Base-by-base conservation (phyloP, 140 eudicot species). In the Senecio squalidus region DNA sequence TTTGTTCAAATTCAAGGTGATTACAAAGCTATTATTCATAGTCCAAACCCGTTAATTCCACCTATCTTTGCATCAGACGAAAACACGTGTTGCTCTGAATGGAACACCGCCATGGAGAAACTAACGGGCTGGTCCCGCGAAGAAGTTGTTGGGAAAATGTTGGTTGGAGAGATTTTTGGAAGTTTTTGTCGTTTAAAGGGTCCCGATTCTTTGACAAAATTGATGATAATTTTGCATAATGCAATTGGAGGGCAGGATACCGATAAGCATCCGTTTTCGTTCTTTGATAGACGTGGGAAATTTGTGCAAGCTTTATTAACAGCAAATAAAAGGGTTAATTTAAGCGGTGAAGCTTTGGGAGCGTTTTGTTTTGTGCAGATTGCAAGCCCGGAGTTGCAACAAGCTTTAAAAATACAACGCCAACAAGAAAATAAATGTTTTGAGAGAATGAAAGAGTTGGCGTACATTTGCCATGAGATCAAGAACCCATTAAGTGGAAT, bases 41-140 rank as follows among this genome's bases (percentile, higher is more conserved):
- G 80, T 55, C 96, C 94, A 14, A 82, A 78, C 50, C 88, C 99
- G 43, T 24, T 93, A 62, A 93, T 88, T 18, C 99, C 99, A n/a
- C 95, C 99, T 14, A 93, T 93, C 70, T 93, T 93, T 78, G 99
- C 88, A 14, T 88, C 95, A 1, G 99, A 93, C 67, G 94, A 88
- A 67, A 82, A 84, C 76, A 84, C 95, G 0, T 77, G 86, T 56
- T 93, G 99, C 75, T 84, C 76, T 9, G 99, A 93, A 54, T 93
- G 99, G 99, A 93, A 93, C 66, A 69, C 75, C 4, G 99, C 99
- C 26, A 82, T 93, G 96, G 95, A 88, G 60, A 93, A 88, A 55
- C 93, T 88, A 71, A 88, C 95, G 2, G 99, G 99, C 7, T 93
- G 95, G 96, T 65, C 26, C 45, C 67, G 74, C 54, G 82, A 57